phyloP scores from a whole-genome alignment of 2,329 filamentous ascomycete genomes.

The Xylariaceae sp. region DNA sequence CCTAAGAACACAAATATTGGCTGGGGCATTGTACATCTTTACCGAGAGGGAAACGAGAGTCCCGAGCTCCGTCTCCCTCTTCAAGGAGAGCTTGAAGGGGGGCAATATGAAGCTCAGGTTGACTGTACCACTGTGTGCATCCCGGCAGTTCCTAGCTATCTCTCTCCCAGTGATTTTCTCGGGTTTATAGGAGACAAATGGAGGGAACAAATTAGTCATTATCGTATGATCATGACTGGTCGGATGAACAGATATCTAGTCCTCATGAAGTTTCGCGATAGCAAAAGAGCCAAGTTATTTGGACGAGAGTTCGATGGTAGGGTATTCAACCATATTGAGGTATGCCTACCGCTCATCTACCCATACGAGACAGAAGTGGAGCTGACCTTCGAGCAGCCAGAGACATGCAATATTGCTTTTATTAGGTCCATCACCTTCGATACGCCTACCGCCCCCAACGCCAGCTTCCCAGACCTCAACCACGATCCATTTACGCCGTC shows the following conservation, averaged over 20 bases:
- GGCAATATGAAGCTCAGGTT: constrained; percentile 42
- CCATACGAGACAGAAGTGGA: constrained; percentile 17
- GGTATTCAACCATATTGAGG: constrained; percentile 90
- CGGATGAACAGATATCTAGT: constrained; percentile 93
- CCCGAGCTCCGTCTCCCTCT: constrained; percentile 54
- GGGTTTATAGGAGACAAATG: constrained; percentile 91
- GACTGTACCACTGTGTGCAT: constrained; percentile 91
- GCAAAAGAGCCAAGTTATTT: constrained; percentile 78
- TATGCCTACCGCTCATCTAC: constrained; percentile 48
- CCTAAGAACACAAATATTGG: constrained; percentile 75
- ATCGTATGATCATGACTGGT: constrained; percentile 90
- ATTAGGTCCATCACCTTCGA: constrained; percentile 91
- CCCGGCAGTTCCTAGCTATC: constrained; percentile 91
- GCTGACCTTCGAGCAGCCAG: constrained; percentile 63
- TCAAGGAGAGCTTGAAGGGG: constrained; percentile 40
- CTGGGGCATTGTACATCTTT: constrained; percentile 94
- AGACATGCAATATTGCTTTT: constrained; percentile 94
- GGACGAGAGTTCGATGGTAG: constrained; percentile 89
- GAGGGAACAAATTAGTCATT: constrained; percentile 86
- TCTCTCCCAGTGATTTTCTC: constrained; percentile 88
- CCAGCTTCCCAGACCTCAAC: constrained; percentile 64
- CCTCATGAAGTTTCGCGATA: constrained; percentile 88
- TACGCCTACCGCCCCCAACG: constrained; percentile 57
- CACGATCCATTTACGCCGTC: constrained; percentile 70
- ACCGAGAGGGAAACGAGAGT: constrained; percentile 82